Conservation (phyloP, 1,284 basidiomycete genomes). For the Moniliophthora roreri region DNA sequence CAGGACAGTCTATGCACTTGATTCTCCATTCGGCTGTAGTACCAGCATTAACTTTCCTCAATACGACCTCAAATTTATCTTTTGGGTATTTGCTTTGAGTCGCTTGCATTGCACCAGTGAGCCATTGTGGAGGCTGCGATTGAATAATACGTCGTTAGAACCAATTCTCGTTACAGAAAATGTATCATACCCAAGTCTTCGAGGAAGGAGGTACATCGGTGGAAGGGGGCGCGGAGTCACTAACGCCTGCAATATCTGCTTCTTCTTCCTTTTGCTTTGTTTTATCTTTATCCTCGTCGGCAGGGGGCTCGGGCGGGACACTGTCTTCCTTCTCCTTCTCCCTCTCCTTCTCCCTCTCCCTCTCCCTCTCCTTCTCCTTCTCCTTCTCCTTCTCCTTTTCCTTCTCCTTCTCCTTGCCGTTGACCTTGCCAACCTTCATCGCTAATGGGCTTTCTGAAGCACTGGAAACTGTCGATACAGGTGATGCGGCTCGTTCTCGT, state of each 20-base stretch:
- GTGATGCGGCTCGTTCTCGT: constrained; percentile 52
- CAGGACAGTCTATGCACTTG: constrained; percentile 93
- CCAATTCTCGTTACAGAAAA: not conserved
- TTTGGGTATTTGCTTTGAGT: constrained; percentile 78
- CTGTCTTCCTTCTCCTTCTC: not conserved
- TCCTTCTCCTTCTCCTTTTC: too few species aligned
- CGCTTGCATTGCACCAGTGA: constrained; percentile 57
- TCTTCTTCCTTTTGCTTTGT: constrained; percentile 3
- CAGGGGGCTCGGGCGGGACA: constrained; percentile 13
- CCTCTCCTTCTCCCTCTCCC: too few species aligned
- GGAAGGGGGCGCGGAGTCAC: constrained; percentile 5
- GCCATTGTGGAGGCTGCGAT: constrained; percentile 68
- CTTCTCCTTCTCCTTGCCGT: not conserved
- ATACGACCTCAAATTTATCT: constrained; percentile 81
- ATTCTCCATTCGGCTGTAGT: constrained; percentile 82
- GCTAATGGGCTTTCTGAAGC: constrained; percentile 69
- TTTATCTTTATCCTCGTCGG: constrained; percentile 1
- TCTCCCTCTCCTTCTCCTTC: too few species aligned
- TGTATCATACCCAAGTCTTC: constrained; percentile 18
- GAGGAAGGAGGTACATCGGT: constrained; percentile 6
- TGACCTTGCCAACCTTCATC: constrained; percentile 46
- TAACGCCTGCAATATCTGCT: not conserved
- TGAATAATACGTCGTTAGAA: constrained; percentile 4
- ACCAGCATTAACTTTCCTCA: constrained; percentile 53
- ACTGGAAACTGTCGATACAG: constrained; percentile 68